These are phyloP conservation scores for Ramalina peruviana DNA, from an alignment of 495 filamentous ascomycete genomes.

Conservation along the genomic window DNA sequence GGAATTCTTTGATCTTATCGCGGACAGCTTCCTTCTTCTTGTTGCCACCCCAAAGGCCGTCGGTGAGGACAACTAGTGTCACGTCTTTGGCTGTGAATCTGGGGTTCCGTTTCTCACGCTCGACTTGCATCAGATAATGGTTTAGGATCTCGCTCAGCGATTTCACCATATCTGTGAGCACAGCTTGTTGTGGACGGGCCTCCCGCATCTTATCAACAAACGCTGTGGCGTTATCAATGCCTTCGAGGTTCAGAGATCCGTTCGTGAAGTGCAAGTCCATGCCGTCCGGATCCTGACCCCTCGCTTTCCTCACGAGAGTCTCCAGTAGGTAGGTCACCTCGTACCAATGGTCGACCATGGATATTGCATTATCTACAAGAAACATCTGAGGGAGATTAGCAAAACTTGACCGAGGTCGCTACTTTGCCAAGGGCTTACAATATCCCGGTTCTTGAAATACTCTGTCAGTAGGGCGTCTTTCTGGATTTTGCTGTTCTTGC, in stretches of 20 bases:
- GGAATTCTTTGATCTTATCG: slow-evolving; percentile 4
- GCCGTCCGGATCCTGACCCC: slow-evolving; percentile 7
- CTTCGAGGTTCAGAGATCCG: slow-evolving; percentile 3
- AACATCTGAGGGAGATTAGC: slow-evolving; percentile 12
- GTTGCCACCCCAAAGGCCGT: slow-evolving; percentile 8
- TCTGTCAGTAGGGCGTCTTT: slow-evolving; percentile 4
- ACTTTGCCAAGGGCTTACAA: not conserved
- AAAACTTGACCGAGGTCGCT: not conserved
- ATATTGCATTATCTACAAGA: slow-evolving; percentile 18
- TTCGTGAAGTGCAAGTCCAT: slow-evolving; percentile 8
- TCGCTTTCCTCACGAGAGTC: slow-evolving; percentile 5
- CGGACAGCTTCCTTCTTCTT: slow-evolving; percentile 3
- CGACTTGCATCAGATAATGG: slow-evolving; percentile 2
- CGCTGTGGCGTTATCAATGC: not conserved
- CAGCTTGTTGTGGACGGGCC: not conserved
- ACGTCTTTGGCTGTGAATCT: not conserved
- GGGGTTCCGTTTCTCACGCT: not conserved
- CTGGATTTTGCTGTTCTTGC: not conserved
- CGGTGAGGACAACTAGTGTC: slow-evolving; percentile 7
- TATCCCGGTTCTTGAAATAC: slow-evolving; percentile 8
- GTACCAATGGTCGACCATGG: slow-evolving; percentile 13
- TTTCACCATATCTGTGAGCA: slow-evolving; percentile 2
- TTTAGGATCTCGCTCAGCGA: slow-evolving; percentile 5
- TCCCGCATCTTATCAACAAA: slow-evolving; percentile 8
- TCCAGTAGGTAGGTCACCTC: slow-evolving; percentile 3